A percentile compares a stretch with the other conserved stretches of the same genome.
These are phyloP conservation scores for Apiospora sp. DNA, from an alignment of 2,329 filamentous ascomycete genomes.

Conservation along the genomic window DNA sequence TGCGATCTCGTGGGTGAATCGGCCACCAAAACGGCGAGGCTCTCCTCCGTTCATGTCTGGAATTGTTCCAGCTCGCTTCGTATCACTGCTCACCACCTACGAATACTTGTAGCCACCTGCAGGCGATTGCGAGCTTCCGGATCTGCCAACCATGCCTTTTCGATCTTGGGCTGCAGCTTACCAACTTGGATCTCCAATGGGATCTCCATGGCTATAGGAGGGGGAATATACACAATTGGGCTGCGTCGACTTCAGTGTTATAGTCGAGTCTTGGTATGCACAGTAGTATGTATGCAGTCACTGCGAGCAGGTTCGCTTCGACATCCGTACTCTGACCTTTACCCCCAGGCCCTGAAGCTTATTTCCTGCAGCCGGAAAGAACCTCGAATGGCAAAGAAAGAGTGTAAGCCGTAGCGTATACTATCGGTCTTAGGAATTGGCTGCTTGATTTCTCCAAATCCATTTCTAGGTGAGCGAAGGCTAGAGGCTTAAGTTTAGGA, in stretches of 20 bases:
- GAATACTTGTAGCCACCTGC: background rate
- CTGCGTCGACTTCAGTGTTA: background rate
- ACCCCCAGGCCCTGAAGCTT: background rate
- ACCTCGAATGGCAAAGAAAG: background rate
- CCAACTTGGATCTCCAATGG: background rate
- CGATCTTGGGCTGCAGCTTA: background rate
- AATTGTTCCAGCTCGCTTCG: background rate
- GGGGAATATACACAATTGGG: background rate
- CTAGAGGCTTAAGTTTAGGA: background rate
- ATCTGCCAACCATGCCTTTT: background rate
- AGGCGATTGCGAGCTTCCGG: background rate
- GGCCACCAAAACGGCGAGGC: background rate
- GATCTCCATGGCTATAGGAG: background rate
- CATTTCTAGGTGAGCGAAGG: background rate
- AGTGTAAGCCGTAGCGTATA: background rate
- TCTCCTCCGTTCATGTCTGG: background rate
- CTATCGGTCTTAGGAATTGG: background rate
- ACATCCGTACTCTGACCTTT: background rate
- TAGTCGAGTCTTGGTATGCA: background rate
- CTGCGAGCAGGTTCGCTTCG: conserved; percentile 7
- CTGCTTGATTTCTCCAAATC: background rate
- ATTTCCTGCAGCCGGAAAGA: background rate
- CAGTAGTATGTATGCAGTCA: background rate
- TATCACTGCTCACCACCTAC: background rate
- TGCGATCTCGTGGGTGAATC: conserved; percentile 13